Conservation (phyloP, 2,329 filamentous ascomycete species). For the Rutstroemia sp. region DNA sequence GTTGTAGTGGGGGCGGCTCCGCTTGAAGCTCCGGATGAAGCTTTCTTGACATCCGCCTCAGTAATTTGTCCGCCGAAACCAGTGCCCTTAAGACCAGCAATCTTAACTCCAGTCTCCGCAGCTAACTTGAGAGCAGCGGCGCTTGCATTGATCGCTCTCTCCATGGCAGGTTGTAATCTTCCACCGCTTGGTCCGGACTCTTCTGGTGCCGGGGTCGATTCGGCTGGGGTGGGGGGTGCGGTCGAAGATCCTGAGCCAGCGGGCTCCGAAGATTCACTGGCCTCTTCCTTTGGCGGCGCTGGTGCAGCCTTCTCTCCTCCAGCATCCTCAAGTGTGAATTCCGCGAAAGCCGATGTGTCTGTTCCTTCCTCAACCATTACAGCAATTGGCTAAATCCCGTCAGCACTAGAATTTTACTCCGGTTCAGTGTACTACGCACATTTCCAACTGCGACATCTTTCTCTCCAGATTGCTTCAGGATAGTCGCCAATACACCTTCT, state of each 20-base stretch:
- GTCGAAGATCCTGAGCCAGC: conserved; percentile 49
- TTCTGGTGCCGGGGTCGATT: conserved; percentile 59
- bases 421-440: conserved; percentile 52
- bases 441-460: conserved; percentile 94
- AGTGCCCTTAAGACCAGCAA: conserved; percentile 77
- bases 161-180: conserved; percentile 73
- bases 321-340: conserved; percentile 82
- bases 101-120: conserved; percentile 71
- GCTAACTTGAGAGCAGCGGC: conserved; percentile 75
- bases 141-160: conserved; percentile 69
- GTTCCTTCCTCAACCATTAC: conserved; percentile 86
- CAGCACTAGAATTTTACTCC: conserved; percentile 15
- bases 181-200: conserved; percentile 69
- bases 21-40: conserved; percentile 46
- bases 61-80: conserved; percentile 83
- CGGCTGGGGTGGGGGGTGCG: conserved; percentile 48
- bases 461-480: conserved; percentile 84
- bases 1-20: conserved; percentile 50
- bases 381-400: conserved; percentile 73
- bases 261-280: conserved; percentile 54
- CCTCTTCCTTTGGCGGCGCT: conserved; percentile 58
- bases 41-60: conserved; percentile 89
- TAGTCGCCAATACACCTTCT: conserved; percentile 90
- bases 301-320: conserved; percentile 70
- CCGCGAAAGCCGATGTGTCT: conserved; percentile 82